Evolutionary conservation across 2,329 filamentous ascomycete genomes (phyloP), one percentile per base, ranked within the genome.

Genomic region (Nothophaeocryptopus gaeumannii): DNA sequence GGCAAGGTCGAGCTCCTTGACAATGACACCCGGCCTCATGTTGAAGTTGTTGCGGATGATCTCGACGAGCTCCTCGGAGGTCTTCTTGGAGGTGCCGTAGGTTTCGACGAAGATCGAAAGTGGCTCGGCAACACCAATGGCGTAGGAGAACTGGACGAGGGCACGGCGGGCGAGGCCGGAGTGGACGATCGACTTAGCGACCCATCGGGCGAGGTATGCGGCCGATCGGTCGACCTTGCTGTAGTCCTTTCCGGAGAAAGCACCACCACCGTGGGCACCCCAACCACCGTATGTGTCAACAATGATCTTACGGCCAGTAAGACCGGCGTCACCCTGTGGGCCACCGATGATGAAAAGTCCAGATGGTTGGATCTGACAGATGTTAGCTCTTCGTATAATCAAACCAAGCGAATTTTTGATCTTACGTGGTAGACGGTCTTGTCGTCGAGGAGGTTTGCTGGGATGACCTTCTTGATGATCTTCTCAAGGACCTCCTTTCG

Each of bases 211-310:
- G 64, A 97, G 85, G 79, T 99, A 99, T 69, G 93, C 93, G 62
- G 93, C 93, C 46, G 93, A 97, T 67, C 93, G 89, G 73, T 99
- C 93, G 76, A 99, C 93, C 84, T 99, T 99, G 83, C 90, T 96
- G 85, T 96, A 99, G 76, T 99, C 93, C 86, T 99, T 99, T 70
- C 93, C 93, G 68, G 93, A 97, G 88, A 99, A 99, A 74, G 93
- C 93, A 86, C 93, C 93, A 81, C 93, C 93, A 82, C 93, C 93
- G 82, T 99, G 93, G 66, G 93, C 93, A 79, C 93, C 93, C 93
- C 93, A 97, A 69, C 93, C 93, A 80, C 93, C 93, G 79, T 99
- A 99, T 74, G 93, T 97, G 79, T 99, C 93, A 73, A 99, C 93
- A 63, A 96, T 87, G 83, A 99, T 99, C 86, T 99, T 99, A 70